Evolutionary conservation across 257 asterid species (phyloP).

Genomic region (Fraxinus americana): DNA sequence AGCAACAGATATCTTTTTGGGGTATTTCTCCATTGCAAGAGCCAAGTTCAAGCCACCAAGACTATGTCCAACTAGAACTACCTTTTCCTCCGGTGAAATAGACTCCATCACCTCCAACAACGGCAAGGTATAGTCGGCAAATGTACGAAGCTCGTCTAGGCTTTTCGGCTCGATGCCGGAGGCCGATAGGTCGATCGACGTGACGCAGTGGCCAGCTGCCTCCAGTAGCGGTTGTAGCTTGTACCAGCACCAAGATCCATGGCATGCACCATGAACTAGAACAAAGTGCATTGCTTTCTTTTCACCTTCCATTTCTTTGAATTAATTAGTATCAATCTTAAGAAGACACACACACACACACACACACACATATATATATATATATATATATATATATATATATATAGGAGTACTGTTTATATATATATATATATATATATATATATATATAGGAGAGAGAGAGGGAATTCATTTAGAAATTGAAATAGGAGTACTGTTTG

Average conservation of each 20-base stretch:
- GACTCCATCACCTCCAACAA: conserved; percentile 42
- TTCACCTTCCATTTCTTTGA: conserved; percentile 22
- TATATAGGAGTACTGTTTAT: too few species aligned
- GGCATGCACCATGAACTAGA: conserved; percentile 71
- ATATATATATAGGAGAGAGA: too few species aligned
- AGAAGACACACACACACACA: too few species aligned
- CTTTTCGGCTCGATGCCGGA: conserved; percentile 44
- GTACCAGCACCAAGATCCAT: conserved; percentile 61
- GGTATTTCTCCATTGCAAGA: conserved; percentile 47
- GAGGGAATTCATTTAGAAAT: too few species aligned
- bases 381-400: too few species aligned
- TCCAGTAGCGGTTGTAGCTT: conserved; percentile 60
- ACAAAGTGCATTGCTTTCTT: conserved; percentile 40
- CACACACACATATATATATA: too few species aligned
- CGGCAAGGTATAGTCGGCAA: conserved; percentile 51
- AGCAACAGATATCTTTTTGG: conserved; percentile 45
- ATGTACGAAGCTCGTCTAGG: conserved; percentile 33
- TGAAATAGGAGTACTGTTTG: too few species aligned
- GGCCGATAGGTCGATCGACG: conserved; percentile 57
- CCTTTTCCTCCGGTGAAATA: conserved; percentile 42
- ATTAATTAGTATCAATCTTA: too few species aligned
- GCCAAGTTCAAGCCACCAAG: conserved; percentile 50
- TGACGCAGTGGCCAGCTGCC: conserved; percentile 63
- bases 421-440: too few species aligned
- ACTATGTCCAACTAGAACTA: conserved; percentile 63